Conservation (phyloP, 1,139 yeast species). For the Sugiyamaella xylanicola region DNA sequence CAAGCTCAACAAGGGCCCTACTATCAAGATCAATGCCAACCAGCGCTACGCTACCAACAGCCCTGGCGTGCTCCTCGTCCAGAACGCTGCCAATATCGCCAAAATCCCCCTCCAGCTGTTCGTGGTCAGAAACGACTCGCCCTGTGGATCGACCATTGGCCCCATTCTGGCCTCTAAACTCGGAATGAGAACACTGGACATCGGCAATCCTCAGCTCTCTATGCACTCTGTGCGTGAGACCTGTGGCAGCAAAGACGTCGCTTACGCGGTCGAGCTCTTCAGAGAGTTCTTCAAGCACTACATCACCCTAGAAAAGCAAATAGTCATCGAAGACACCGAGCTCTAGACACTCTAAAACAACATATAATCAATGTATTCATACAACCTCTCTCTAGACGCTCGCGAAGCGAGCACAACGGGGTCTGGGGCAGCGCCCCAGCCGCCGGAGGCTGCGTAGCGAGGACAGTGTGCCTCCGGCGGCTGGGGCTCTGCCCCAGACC, state of each 20-base stretch:
- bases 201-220: constrained; percentile 91
- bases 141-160: constrained; percentile 97
- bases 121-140: constrained; percentile 87
- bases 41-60: constrained; percentile 95
- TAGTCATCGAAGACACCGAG: constrained; percentile 31
- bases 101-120: constrained; percentile 61
- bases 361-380: no score
- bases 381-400: no score
- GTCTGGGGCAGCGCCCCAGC: no score
- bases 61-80: constrained; percentile 78
- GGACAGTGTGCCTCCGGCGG: no score
- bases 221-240: constrained; percentile 98
- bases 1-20: constrained; percentile 83
- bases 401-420: no score
- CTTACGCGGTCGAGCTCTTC: constrained; percentile 62
- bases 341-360: no score
- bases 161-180: constrained; percentile 87
- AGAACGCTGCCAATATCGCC: constrained; percentile 66
- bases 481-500: no score
- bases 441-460: no score
- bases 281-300: constrained; percentile 55
- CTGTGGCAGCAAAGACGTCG: constrained; percentile 79
- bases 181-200: constrained; percentile 86
- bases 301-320: constrained; percentile 32
- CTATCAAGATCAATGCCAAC: constrained; percentile 88